Percentiles rank a stretch among this genome's conserved stretches.
Evolutionary conservation across 2,329 filamentous ascomycete species (phyloP).

Genomic region (Akanthomyces muscarius): DNA sequence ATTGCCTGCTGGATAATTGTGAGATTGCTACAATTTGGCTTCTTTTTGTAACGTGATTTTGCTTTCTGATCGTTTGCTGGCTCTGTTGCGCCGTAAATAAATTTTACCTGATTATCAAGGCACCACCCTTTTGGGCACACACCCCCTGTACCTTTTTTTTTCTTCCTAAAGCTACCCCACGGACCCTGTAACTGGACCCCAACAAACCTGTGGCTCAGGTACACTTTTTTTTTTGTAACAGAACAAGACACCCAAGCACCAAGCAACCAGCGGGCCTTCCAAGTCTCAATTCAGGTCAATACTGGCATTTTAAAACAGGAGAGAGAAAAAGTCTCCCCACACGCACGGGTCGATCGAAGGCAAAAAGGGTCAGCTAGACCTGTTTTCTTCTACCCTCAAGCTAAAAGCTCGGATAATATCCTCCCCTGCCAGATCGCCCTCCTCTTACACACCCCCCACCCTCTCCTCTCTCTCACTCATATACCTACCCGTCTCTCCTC

Average conservation of each 20-base stretch:
- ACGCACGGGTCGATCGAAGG: constrained; percentile 2
- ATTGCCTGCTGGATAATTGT: background rate
- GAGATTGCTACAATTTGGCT: background rate
- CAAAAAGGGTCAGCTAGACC: background rate
- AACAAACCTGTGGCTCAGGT: constrained; percentile 17
- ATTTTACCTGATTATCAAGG: no score
- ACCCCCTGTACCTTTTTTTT: constrained; percentile 9
- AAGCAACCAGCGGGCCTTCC: no score
- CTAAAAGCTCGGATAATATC: constrained; percentile 4
- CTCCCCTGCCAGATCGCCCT: constrained; percentile 9
- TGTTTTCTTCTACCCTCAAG: background rate
- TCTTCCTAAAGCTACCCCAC: constrained; percentile 11
- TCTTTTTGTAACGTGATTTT: background rate
- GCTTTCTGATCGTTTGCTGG: no score
- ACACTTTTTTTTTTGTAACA: constrained; percentile 7
- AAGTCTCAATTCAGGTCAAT: no score
- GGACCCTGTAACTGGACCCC: constrained; percentile 18
- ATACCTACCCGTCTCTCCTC: constrained; percentile 1
- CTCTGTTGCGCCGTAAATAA: background rate
- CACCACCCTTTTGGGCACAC: background rate
- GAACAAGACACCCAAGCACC: no score
- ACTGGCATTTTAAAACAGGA: background rate
- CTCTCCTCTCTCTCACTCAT: constrained; percentile 11
- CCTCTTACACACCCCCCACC: constrained; percentile 17
- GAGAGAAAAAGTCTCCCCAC: constrained; percentile 2